Evolutionary conservation across 768 basidiomycete genomes (phyloP), one percentile per base, ranked within the genome.

Genomic region (Russula emetica): DNA sequence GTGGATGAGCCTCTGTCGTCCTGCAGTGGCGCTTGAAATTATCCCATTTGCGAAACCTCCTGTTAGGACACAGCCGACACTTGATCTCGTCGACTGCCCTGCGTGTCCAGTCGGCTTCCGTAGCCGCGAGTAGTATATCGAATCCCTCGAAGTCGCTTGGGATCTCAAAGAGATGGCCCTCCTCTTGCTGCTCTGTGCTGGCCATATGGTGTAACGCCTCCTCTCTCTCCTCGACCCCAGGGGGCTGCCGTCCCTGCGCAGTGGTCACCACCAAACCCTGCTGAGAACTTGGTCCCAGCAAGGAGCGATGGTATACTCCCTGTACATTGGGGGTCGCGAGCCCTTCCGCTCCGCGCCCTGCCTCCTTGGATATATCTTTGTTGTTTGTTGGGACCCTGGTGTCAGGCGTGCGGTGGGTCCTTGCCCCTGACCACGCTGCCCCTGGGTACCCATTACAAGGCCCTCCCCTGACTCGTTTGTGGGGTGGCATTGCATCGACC

Each of bases 301-400:
- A 22, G 38, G 18, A 10, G 20, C 22, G 38, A 32, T 56, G 55
- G 47, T 56, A 47, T 51, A 62, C 8, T 62, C 34, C 61, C 3
- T 28, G 44, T 34, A 53, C 24, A 4, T 24, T 55, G 13, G 11
- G 18, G 44, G 53, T 18, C 32, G 60, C 53, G 60, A 61, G 60
- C 60, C 24, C 55, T 44, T 14, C 60, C 44, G 53, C 60, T 47
- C 60, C 60, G 32, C 53, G 34, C 36, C 44, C 53, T 18, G 3
- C 60, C 53, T 20, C 52, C 32, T 55, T 34, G 53, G 40, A 52
- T 61, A 36, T 44, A n/a, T 8, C 2, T 3, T 55, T 42, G 20
- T 8, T 22, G 1, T 5, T 16, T 5, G 2, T 8, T n/a, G 11
- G 53, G 60, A 32, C 36, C 60, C 22, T 47, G 32, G 26, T 32